These are phyloP conservation scores for Suillus paluster DNA, from an alignment of 768 basidiomycete genomes.

Conservation along the genomic window DNA sequence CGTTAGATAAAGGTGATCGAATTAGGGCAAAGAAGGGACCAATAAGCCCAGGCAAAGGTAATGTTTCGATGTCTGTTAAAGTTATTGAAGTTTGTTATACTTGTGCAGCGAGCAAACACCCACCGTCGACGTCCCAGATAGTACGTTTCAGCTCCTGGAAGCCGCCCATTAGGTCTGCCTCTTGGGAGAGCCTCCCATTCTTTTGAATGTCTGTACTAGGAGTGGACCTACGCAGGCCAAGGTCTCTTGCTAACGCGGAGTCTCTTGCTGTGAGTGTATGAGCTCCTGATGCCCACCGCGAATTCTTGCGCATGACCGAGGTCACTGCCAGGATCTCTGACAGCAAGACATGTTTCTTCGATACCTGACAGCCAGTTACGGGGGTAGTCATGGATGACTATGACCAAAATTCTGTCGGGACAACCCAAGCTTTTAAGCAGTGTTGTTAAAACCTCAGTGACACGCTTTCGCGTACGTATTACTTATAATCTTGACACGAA, in stretches of 20 bases:
- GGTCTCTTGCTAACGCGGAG: constrained; percentile 71
- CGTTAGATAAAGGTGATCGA: constrained; percentile 92
- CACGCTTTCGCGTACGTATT: not conserved
- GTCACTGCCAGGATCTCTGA: constrained; percentile 93
- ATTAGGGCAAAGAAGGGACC: constrained; percentile 92
- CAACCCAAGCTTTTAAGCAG: not conserved
- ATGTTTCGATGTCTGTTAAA: constrained; percentile 56
- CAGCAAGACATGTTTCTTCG: constrained; percentile 79
- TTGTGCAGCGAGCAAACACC: constrained; percentile 23
- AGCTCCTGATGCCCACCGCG: constrained; percentile 86
- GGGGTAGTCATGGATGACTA: not conserved
- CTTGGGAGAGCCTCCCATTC: constrained; percentile 59
- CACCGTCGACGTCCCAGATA: constrained; percentile 71
- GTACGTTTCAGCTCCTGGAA: constrained; percentile 85
- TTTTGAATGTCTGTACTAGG: constrained; percentile 47
- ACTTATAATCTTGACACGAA: not conserved
- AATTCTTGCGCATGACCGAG: constrained; percentile 96
- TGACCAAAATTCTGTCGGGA: not conserved
- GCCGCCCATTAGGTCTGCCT: constrained; percentile 86
- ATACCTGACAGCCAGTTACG: constrained; percentile 34
- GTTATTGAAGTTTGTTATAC: not conserved
- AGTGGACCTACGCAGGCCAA: constrained; percentile 70
- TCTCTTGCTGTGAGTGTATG: constrained; percentile 66
- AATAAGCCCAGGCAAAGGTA: constrained; percentile 68
- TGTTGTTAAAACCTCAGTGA: not conserved